A percentile compares a stretch with the other conserved stretches of the same genome.
Evolutionary conservation across 371 early-diverging fungal genomes (phyloP).

Genomic region (Fennellomyces sp.): DNA sequence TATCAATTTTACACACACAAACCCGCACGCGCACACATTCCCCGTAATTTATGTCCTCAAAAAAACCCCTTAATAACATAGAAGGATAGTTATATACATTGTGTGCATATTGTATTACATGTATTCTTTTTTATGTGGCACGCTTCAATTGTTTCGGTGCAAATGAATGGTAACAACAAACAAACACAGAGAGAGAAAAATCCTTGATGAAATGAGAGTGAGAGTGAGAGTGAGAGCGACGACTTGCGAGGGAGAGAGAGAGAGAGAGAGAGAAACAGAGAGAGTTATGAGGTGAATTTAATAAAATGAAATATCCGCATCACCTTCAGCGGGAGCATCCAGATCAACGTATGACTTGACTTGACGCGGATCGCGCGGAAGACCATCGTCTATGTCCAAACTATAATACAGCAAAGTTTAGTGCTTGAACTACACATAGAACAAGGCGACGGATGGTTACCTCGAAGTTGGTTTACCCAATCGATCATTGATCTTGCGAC

Average conservation of each 20-base stretch:
- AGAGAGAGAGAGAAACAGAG: background rate
- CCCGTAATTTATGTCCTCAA: background rate
- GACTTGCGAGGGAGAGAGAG: background rate
- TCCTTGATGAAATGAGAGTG: background rate
- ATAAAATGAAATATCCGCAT: conserved; percentile 62
- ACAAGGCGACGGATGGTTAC: background rate
- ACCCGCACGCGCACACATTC: background rate
- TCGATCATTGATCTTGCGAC: conserved; percentile 9
- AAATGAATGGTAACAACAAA: background rate
- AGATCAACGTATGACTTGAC: conserved; percentile 88
- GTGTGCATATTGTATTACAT: conserved; percentile 1
- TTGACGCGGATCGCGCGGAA: conserved; percentile 69
- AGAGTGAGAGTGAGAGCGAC: background rate
- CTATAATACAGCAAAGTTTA: background rate
- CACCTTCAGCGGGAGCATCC: conserved; percentile 88
- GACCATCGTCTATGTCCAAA: conserved; percentile 32
- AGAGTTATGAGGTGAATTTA: conserved; percentile 10
- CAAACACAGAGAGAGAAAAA: background rate
- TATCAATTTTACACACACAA: background rate
- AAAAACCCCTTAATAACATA: background rate
- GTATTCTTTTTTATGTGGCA: background rate
- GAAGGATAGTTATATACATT: conserved; percentile 5
- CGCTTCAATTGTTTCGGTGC: background rate
- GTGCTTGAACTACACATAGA: no score
- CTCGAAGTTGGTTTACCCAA: conserved; percentile 1